Evolutionary conservation across 306 rosid genomes (phyloP), one percentile per base, ranked within the genome.

Genomic region (Begonia peltatifolia): DNA sequence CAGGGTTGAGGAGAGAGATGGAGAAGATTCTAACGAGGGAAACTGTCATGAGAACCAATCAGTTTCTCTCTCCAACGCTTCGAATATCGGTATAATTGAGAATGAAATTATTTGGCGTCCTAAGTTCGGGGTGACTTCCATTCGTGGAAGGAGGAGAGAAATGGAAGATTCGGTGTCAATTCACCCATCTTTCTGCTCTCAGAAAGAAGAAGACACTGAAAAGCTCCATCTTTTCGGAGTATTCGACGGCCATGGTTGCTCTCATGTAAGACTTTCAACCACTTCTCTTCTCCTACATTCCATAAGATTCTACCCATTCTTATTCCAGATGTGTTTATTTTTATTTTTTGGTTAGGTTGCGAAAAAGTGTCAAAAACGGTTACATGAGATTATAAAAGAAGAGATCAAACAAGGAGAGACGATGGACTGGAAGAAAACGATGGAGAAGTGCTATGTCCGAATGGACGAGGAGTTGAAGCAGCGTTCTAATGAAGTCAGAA

Each of bases 221-320:
- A 55, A 38, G 1, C 52, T 63, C 4, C 87, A 90, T 52, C 86
- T 65, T 66, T 86, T 70, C n/a, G 99, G 88, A 1, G 88, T 90
- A 12, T 90, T 76, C 67, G 99, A 90, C 66, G 99, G 99, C 57
- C 99, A 90, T 49, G 95, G 95, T n/a, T 90, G 99, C 84, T 86
- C 99, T 57, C 99, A 90, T 62, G 97, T 88, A 79, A 70, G 12
- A 51, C 38, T 30, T 7, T 30, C 9, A 46, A 30, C 38, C 3
- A 30, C 38, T 30, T 30, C 38, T 50, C 23, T 50, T 30, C 38
- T 30, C 9, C 6, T 30, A 30, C 38, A 30, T 30, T 7, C 38
- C 38, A 30, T 30, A 30, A 30, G 38, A 30, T 30, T 30, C 38
- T 7, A 30, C 8, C 38, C 38, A 30, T 30, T 30, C 38, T 30